These are phyloP conservation scores for Trichoderma simmonsii DNA, from an alignment of 2,329 filamentous ascomycete genomes.

Conservation along the genomic window DNA sequence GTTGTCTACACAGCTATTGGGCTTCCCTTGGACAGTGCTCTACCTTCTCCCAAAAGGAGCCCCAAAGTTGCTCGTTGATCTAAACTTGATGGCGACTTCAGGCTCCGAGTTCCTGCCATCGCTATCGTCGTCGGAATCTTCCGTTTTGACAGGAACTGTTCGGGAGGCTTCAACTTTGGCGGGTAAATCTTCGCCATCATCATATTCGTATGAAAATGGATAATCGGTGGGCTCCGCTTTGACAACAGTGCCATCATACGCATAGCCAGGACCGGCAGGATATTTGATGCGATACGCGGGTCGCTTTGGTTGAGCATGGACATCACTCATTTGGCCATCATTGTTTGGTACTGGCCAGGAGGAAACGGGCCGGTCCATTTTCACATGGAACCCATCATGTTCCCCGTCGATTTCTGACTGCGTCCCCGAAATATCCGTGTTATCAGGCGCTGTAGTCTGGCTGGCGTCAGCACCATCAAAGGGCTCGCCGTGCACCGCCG, in stretches of 20 bases:
- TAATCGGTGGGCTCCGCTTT: background rate
- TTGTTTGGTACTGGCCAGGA: background rate
- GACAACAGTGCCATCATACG: background rate
- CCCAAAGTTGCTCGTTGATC: slow-evolving; percentile 46
- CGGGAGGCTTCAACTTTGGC: background rate
- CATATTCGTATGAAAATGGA: background rate
- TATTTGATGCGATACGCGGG: background rate
- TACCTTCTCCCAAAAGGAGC: slow-evolving; percentile 40
- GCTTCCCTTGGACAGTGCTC: background rate
- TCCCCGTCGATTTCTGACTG: background rate
- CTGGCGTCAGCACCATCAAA: slow-evolving; percentile 24
- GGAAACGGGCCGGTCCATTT: background rate
- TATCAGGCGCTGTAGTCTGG: slow-evolving; percentile 16
- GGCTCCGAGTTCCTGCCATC: slow-evolving; percentile 28
- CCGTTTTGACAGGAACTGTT: background rate
- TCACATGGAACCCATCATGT: background rate
- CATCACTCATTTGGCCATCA: background rate
- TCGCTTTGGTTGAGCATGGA: background rate
- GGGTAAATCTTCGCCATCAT: background rate
- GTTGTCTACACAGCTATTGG: background rate
- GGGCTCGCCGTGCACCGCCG: background rate
- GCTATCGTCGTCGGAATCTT: background rate
- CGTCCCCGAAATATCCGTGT: slow-evolving; percentile 14
- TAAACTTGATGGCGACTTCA: slow-evolving; percentile 47
- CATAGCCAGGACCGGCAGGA: background rate